Evolutionary conservation across 1,284 basidiomycete species (phyloP).

Genomic region (Tilletia walkeri): DNA sequence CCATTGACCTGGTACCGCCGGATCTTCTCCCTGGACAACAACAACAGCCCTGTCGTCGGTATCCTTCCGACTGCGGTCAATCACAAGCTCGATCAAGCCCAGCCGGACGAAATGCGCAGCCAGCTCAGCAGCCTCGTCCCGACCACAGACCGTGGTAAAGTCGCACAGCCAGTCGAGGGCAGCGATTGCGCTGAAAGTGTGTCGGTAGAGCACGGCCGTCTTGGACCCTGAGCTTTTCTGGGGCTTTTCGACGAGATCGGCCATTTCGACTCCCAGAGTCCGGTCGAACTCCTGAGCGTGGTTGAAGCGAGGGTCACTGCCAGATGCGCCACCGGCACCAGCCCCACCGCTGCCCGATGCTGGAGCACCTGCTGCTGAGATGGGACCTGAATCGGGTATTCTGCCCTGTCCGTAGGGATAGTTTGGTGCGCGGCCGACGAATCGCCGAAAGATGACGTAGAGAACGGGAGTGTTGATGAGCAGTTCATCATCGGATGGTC

Average conservation of each 20-base stretch:
- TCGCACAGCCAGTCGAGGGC: constrained; percentile 97
- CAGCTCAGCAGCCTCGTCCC: constrained; percentile 96
- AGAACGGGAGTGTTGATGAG: constrained; percentile 90
- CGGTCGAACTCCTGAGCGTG: constrained; percentile 56
- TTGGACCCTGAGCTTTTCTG: constrained; percentile 22
- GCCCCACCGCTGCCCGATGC: background rate
- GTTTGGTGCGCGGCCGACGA: constrained; percentile 69
- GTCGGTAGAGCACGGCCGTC: constrained; percentile 58
- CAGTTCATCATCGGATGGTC: constrained; percentile 91
- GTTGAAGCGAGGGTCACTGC: constrained; percentile 27
- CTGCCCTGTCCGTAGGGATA: constrained; percentile 17
- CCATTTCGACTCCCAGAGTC: constrained; percentile 58
- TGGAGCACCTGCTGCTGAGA: background rate
- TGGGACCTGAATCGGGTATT: background rate
- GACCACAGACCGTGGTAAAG: constrained; percentile 90
- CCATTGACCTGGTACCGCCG: constrained; percentile 28
- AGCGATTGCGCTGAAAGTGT: constrained; percentile 79
- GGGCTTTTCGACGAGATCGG: constrained; percentile 67
- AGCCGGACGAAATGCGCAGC: constrained; percentile 96
- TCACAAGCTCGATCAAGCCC: constrained; percentile 78
- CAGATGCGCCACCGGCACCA: constrained; percentile 52
- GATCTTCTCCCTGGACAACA: constrained; percentile 43
- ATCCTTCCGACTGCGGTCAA: constrained; percentile 57
- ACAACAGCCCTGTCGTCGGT: constrained; percentile 39
- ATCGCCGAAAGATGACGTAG: constrained; percentile 90